Evolutionary conservation across 352 stramenopile genomes (phyloP).

Genomic region (Phytopythium aichiense): DNA sequence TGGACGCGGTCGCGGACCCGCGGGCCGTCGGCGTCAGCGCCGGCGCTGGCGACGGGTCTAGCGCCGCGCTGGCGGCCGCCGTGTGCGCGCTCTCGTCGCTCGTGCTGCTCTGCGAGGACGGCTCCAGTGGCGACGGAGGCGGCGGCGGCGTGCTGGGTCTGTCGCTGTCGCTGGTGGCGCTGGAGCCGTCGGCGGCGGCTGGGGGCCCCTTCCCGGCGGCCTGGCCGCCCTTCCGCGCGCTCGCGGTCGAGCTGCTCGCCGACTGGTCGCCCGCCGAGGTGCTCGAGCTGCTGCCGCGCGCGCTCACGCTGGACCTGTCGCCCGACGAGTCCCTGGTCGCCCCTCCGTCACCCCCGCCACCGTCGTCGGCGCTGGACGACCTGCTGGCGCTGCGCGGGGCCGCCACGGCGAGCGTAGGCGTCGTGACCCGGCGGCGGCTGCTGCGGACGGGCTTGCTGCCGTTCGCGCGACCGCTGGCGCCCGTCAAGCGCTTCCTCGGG

Average conservation of each 20-base stretch:
- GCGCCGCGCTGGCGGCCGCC: constrained; percentile 27
- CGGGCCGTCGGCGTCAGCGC: neutral
- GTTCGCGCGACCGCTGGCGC: constrained; percentile 29
- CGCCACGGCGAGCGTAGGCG: neutral
- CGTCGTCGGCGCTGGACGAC: neutral
- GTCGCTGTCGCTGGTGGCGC: neutral
- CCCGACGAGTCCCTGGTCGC: constrained; percentile 16
- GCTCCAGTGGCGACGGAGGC: neutral
- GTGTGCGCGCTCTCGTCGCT: constrained; percentile 65
- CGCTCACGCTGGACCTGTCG: constrained; percentile 53
- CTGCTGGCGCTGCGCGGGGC: constrained; percentile 1
- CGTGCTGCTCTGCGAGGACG: constrained; percentile 42
- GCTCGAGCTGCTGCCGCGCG: constrained; percentile 51
- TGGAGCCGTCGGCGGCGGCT: too few relatives aligned
- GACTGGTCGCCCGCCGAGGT: constrained; percentile 49
- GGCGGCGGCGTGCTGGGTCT: neutral
- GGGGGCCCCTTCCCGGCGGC: constrained; percentile 4
- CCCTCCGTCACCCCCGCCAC: neutral
- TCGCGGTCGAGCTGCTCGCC: constrained; percentile 37
- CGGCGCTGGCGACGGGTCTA: neutral
- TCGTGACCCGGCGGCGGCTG: constrained; percentile 2
- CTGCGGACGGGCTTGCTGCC: constrained; percentile 19
- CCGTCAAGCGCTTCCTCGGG: constrained; percentile 64
- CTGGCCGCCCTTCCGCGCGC: constrained; percentile 35
- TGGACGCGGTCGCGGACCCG: constrained; percentile 26